Evolutionary conservation across 2,329 filamentous ascomycete genomes (phyloP).

Genomic region (Sarocladium kiliense): DNA sequence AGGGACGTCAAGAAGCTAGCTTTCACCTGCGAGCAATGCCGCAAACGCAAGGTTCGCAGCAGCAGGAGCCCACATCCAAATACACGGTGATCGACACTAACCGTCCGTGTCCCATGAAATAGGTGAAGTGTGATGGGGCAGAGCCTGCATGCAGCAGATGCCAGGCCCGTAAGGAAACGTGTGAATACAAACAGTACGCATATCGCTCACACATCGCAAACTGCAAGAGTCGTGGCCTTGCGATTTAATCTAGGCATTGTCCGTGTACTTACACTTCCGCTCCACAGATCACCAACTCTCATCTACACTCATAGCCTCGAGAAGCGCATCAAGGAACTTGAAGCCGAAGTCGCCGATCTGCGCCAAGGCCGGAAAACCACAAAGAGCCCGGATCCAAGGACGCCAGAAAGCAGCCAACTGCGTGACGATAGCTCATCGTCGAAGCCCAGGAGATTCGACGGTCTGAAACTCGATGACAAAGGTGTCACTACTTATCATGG

Average conservation of each 20-base stretch:
- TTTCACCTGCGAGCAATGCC: slow-evolving; percentile 56
- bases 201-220: slow-evolving; percentile 6
- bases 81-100: background rate
- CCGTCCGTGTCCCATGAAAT: slow-evolving; percentile 9
- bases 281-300: slow-evolving; percentile 41
- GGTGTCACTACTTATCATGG: slow-evolving; percentile 49
- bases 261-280: background rate
- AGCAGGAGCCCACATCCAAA: background rate
- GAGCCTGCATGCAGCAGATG: slow-evolving; percentile 55
- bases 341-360: slow-evolving; percentile 39
- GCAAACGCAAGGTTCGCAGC: slow-evolving; percentile 49
- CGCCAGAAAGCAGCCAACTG: background rate
- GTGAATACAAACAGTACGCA: slow-evolving; percentile 54
- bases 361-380: background rate
- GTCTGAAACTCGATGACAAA: slow-evolving; percentile 51
- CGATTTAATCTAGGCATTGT: no score
- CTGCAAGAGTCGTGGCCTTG: background rate
- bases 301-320: slow-evolving; percentile 57
- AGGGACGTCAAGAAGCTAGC: slow-evolving; percentile 42
- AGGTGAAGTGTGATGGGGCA: slow-evolving; percentile 59
- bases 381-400: slow-evolving; percentile 3
- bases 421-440: slow-evolving; percentile 7
- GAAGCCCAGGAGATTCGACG: slow-evolving; percentile 36
- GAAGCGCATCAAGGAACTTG: slow-evolving; percentile 50
- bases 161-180: slow-evolving; percentile 48